phyloP scores from a whole-genome alignment of 345 rosid genomes.

The Salix caprea region DNA sequence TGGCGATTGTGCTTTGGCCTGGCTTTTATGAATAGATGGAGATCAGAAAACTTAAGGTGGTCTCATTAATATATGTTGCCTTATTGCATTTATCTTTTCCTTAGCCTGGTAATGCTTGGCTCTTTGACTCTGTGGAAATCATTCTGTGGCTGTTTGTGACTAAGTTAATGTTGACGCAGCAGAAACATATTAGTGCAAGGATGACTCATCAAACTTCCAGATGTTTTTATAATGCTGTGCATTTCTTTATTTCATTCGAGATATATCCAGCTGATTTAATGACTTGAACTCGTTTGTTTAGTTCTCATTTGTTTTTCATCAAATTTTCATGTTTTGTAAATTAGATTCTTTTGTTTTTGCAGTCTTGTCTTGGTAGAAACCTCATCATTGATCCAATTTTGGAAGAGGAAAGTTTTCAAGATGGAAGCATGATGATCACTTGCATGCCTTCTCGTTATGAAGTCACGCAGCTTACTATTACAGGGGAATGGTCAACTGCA shows the following conservation, averaged over 20 bases:
- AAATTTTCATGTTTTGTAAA: not conserved
- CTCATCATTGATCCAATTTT: constrained; percentile 72
- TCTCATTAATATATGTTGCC: not conserved
- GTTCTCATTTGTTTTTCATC: not conserved
- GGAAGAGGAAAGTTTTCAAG: constrained; percentile 90
- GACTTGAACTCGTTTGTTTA: not conserved
- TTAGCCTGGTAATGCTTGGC: not conserved
- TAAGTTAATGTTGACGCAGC: not conserved
- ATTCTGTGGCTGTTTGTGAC: not conserved
- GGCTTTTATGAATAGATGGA: not conserved
- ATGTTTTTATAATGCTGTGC: not conserved
- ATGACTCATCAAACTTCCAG: not conserved
- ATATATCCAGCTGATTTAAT: constrained; percentile 3
- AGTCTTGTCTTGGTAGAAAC: constrained; percentile 78
- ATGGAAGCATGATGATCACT: constrained; percentile 72
- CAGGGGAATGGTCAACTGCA: constrained; percentile 85
- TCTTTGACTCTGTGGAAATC: not conserved
- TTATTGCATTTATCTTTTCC: not conserved
- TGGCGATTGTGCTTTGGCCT: not conserved
- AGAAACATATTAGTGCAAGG: not conserved
- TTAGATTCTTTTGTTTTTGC: constrained; percentile 8
- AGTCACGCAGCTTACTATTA: constrained; percentile 73
- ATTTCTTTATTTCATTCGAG: not conserved
- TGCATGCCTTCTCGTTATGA: constrained; percentile 90
- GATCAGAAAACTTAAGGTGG: not conserved